These are phyloP conservation scores for Sporothrix pallida DNA, from an alignment of 2,329 filamentous ascomycete genomes.

Conservation along the genomic window DNA sequence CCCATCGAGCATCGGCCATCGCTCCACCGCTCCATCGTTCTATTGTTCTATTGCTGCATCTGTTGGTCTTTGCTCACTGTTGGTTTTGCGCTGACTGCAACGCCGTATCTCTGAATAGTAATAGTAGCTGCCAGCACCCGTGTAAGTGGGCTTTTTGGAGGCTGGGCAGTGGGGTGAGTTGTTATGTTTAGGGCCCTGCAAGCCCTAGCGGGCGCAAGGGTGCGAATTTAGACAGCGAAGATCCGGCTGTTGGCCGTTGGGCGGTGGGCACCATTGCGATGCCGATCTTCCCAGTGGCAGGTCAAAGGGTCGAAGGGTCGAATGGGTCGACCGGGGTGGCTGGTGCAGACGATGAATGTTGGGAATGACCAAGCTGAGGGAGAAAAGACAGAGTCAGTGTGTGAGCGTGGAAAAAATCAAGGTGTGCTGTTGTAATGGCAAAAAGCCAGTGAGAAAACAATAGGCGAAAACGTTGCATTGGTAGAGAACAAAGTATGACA, in stretches of 20 bases:
- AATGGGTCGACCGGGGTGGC: not conserved
- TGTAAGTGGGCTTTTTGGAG: not conserved
- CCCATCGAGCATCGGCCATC: constrained; percentile 6
- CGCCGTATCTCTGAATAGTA: not conserved
- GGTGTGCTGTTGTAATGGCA: not conserved
- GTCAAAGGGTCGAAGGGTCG: too few species aligned
- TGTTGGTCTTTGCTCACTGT: not conserved
- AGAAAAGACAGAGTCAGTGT: not conserved
- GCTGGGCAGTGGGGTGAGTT: too few species aligned
- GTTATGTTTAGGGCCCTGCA: not conserved
- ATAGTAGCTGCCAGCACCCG: not conserved
- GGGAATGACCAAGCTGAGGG: not conserved
- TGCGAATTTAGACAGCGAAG: constrained; percentile 4
- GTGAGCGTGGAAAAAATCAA: too few species aligned
- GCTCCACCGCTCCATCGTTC: not conserved
- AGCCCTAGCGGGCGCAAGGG: constrained; percentile 10
- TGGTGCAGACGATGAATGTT: not conserved
- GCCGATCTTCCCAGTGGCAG: constrained; percentile 1
- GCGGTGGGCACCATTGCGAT: not conserved
- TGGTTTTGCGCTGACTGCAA: not conserved
- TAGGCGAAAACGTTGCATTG: not conserved
- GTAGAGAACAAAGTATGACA: not conserved
- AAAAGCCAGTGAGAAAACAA: not conserved
- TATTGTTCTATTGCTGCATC: not conserved
- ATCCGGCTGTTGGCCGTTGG: constrained; percentile 21